Percentiles rank a stretch among this genome's conserved stretches.
Conservation (phyloP, 176 grass and related monocot species). For the Carex myosuroides region DNA sequence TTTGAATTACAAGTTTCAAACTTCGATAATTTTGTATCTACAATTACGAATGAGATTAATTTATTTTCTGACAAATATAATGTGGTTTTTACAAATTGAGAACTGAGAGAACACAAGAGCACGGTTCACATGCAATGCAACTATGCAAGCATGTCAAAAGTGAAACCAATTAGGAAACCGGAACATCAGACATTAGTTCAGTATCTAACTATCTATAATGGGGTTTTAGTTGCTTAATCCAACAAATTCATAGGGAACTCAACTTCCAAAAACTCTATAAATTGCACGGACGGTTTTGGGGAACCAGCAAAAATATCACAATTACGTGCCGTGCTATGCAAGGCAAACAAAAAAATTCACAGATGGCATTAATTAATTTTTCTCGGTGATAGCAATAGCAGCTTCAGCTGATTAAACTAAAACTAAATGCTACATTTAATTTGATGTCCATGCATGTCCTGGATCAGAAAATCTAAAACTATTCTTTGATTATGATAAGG, state of each 20-base stretch:
- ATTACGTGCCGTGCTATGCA: constrained; percentile 31
- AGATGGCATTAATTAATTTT: not conserved
- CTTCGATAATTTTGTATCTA: not conserved
- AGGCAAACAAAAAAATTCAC: constrained; percentile 15
- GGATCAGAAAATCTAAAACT: not conserved
- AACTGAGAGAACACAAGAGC: not conserved
- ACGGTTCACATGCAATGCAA: not conserved
- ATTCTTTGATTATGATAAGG: not conserved
- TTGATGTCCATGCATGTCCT: not conserved
- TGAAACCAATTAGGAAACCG: not conserved
- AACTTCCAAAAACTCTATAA: not conserved
- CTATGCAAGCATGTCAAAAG: not conserved
- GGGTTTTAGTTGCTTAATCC: not conserved
- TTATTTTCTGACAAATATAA: not conserved
- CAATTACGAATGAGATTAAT: not conserved
- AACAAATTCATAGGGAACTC: not conserved
- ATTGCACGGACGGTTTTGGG: constrained; percentile 9
- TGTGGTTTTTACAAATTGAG: not conserved
- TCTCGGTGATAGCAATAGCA: not conserved
- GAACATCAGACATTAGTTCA: not conserved
- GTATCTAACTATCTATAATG: not conserved
- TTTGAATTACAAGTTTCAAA: not conserved
- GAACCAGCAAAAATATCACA: not conserved
- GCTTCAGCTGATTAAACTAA: not conserved
- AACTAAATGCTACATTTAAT: not conserved